phyloP scores from a whole-genome alignment of 2,329 filamentous ascomycete genomes.

The Tolypocladium inflatum region DNA sequence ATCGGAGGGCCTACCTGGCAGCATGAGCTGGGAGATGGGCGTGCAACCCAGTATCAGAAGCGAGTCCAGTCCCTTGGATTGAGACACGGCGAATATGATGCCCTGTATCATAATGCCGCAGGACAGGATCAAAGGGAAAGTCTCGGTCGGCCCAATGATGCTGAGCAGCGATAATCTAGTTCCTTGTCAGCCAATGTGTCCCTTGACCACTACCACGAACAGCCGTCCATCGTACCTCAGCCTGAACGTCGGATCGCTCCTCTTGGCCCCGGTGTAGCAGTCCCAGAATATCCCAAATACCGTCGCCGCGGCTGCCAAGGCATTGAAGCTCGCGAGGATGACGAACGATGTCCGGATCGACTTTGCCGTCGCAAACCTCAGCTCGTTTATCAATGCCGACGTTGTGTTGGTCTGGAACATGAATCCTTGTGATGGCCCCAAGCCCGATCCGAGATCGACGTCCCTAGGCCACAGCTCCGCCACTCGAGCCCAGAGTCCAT shows the following conservation, averaged over 20 bases:
- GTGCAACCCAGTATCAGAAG: constrained; percentile 44
- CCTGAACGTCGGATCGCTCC: constrained; percentile 27
- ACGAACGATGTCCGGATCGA: constrained; percentile 53
- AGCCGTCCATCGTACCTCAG: constrained; percentile 26
- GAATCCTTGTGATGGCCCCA: constrained; percentile 13
- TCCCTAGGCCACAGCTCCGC: constrained; percentile 8
- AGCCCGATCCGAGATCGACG: constrained; percentile 3
- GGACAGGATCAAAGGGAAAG: constrained; percentile 47
- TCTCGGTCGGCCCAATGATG: constrained; percentile 36
- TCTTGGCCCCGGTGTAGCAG: constrained; percentile 36
- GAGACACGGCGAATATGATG: constrained; percentile 45
- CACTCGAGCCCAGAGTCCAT: constrained; percentile 4
- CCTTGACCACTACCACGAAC: too few relatives aligned
- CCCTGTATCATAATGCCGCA: constrained; percentile 49
- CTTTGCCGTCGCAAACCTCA: constrained; percentile 42
- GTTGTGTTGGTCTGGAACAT: constrained; percentile 30
- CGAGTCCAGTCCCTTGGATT: constrained; percentile 43
- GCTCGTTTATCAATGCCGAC: constrained; percentile 37
- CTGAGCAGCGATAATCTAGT: constrained; percentile 27
- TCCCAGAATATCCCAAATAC: constrained; percentile 48
- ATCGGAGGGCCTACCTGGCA: constrained; percentile 39
- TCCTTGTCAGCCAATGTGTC: neutral
- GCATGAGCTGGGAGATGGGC: constrained; percentile 45
- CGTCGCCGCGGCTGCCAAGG: constrained; percentile 46
- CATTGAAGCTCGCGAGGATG: constrained; percentile 52